phyloP scores from a whole-genome alignment of 139 green algal genomes.

The Zygnema circumcarinatum region DNA sequence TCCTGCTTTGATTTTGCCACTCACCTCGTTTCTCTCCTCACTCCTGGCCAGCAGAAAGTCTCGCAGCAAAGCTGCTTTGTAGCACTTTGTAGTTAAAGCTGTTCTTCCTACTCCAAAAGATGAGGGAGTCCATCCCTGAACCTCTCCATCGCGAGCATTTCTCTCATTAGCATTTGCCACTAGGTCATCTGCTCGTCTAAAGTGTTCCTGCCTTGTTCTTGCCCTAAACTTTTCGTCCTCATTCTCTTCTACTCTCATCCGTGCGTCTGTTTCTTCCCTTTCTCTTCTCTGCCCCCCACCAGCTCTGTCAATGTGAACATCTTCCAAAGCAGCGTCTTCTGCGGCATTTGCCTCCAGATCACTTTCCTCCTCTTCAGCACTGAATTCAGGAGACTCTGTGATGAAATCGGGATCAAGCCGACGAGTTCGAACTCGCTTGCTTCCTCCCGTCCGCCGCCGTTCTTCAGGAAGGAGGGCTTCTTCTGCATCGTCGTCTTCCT shows the following conservation, averaged over 20 bases:
- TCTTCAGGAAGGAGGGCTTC: not conserved
- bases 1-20: too few relatives aligned
- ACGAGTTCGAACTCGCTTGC: not conserved
- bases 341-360: not conserved
- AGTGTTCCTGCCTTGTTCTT: too few relatives aligned
- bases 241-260: slow-evolving; percentile 25
- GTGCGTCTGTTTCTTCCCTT: slow-evolving; percentile 23
- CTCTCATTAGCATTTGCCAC: too few relatives aligned
- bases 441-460: not conserved
- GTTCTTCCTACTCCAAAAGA: not conserved
- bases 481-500: not conserved
- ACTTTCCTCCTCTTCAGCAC: not conserved
- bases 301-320: not conserved
- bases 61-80: not conserved
- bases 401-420: not conserved
- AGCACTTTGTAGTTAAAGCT: not conserved
- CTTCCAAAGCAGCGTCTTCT: not conserved
- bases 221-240: too few relatives aligned
- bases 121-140: not conserved
- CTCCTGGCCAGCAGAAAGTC: not conserved
- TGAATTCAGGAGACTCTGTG: not conserved
- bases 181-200: too few relatives aligned
- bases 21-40: too few relatives aligned
- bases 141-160: too few relatives aligned
- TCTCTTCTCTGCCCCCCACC: slow-evolving; percentile 12